Base-by-base conservation (phyloP, 164 flowering plant genomes). In the Chimonanthus salicifolius region DNA sequence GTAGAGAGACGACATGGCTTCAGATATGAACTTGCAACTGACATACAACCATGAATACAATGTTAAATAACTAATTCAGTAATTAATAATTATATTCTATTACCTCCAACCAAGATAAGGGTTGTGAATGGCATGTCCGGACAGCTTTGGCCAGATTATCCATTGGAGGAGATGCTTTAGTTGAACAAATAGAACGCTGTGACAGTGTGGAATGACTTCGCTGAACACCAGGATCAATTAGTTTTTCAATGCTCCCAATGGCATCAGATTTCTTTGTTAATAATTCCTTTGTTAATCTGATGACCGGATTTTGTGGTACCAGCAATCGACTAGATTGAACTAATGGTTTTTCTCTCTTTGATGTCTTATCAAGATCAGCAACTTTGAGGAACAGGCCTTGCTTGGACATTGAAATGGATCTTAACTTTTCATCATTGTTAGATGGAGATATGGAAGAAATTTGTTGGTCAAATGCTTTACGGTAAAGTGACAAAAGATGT, bases 51-150 rank as follows among this genome's bases (percentile, higher is more conserved):
- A 49, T 49, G 51, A 49, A 54, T n/a, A 13, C 4, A 3, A 33
- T 33, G 33, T n/a, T 54, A 13, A 54, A 54, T 54, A 16, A 66
- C 45, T 11, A 43, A 11, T 11, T 66, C 11, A 66, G 45, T 11
- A 13, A 8, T 3, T 33, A 15, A 6, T 43, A 47, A 50, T 20
- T 49, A 49, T 49, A 69, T 64, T 3, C 44, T 66, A 7, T 74
- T 87, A 92, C 97, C 97, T 89, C 92, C 78, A 80, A 76, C 84
- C 85, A 83, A 76, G 94, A 89, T 79, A 88, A 82, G 10, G 98
- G 98, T 79, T 95, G 97, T 44, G 99, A 95, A 78, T 93, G 94
- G 76, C 94, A 92, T 43, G 89, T 80, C 50, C 89, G 87, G 18
- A 90, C 49, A 62, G 90, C 79, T 79, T 80, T 87, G 21, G 65